phyloP scores from a whole-genome alignment of 2,329 filamentous ascomycete species.

The Sporothrix pallida region DNA sequence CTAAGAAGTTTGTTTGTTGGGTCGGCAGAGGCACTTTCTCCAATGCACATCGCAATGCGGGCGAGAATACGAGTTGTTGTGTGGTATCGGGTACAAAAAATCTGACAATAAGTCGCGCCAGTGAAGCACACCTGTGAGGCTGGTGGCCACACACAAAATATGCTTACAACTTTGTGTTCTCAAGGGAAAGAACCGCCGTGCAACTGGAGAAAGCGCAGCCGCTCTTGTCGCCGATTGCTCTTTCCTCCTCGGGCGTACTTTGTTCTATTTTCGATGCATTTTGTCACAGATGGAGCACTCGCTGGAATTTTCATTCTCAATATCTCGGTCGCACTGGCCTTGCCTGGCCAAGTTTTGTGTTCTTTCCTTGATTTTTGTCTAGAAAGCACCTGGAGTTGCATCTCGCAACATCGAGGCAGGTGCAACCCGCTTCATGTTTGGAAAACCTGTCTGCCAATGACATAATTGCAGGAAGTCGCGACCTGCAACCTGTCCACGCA shows the following conservation, averaged over 20 bases:
- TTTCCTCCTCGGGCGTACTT: background rate
- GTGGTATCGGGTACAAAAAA: slow-evolving; percentile 6
- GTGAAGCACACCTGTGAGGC: background rate
- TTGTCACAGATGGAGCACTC: too few species aligned
- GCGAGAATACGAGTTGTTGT: background rate
- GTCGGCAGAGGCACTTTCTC: slow-evolving; percentile 15
- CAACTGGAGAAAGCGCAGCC: background rate
- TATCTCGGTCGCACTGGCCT: slow-evolving; percentile 14
- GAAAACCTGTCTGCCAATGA: slow-evolving; percentile 16
- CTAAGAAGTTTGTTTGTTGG: slow-evolving; percentile 27
- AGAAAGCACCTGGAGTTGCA: background rate
- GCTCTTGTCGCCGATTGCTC: background rate
- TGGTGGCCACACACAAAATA: slow-evolving; percentile 13
- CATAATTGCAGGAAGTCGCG: slow-evolving; percentile 24
- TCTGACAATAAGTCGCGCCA: background rate
- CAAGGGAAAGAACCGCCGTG: background rate
- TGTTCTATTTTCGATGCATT: background rate
- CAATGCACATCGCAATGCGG: slow-evolving; percentile 3
- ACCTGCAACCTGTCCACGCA: slow-evolving; percentile 7
- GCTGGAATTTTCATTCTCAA: background rate
- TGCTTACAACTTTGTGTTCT: background rate
- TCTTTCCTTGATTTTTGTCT: slow-evolving; percentile 14
- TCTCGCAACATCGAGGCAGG: slow-evolving; percentile 3
- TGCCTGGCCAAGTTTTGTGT: slow-evolving; percentile 7
- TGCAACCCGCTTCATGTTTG: background rate